Conservation (phyloP, 306 rosid species). For the Hippophae gyantsensis region DNA sequence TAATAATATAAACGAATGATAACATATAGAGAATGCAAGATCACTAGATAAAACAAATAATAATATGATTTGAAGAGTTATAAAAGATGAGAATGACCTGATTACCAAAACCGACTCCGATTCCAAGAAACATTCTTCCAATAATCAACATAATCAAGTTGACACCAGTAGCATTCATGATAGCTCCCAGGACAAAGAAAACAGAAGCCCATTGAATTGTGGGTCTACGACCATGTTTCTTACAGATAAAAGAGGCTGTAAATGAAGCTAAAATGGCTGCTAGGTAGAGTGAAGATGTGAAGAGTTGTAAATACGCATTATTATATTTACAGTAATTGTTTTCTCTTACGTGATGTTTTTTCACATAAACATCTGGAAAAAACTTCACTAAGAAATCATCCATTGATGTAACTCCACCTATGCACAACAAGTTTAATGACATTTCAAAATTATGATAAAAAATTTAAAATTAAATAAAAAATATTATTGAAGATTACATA, state of each 20-base stretch:
- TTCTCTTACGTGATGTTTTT: slow-evolving; percentile 14
- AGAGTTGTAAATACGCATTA: slow-evolving; percentile 20
- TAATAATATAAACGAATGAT: too few relatives aligned
- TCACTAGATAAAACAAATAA: not conserved
- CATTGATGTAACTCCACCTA: slow-evolving; percentile 34
- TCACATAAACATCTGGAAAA: slow-evolving; percentile 18
- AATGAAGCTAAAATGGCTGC: slow-evolving; percentile 28
- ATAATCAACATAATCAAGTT: slow-evolving; percentile 14
- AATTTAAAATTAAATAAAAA: not conserved
- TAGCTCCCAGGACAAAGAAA: slow-evolving; percentile 24
- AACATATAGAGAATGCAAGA: too few relatives aligned
- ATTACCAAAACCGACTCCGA: slow-evolving; percentile 28
- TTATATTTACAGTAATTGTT: slow-evolving; percentile 31
- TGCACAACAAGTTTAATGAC: not conserved
- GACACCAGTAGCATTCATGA: slow-evolving; percentile 8
- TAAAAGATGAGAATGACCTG: slow-evolving; percentile 8
- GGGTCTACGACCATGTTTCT: slow-evolving; percentile 15
- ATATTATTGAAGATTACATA: not conserved
- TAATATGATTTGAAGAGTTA: not conserved
- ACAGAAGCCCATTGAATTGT: slow-evolving; percentile 16
- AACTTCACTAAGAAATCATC: slow-evolving; percentile 24
- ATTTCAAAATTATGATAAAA: too few relatives aligned
- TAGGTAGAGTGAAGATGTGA: slow-evolving; percentile 32
- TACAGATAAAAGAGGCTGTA: slow-evolving; percentile 9
- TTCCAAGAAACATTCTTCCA: slow-evolving; percentile 24